Evolutionary conservation across 2,329 filamentous ascomycete species (phyloP), one percentile per base, ranked within the genome.

Genomic region (Fusarium sp.): DNA sequence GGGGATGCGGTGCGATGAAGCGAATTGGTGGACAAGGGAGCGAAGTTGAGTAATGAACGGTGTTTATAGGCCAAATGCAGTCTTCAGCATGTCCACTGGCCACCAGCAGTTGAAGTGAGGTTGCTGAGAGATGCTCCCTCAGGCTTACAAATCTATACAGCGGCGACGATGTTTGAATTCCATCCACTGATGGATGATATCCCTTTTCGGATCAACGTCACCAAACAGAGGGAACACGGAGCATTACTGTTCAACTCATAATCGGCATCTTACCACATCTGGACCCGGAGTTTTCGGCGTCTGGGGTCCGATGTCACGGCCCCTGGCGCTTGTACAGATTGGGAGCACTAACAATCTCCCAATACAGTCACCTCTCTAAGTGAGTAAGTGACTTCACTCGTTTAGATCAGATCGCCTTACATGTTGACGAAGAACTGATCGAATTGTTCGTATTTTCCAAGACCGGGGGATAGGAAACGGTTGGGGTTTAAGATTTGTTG

Each of bases 61-160:
- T 35, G 35, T 47, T 65, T 59, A 67, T 40, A 65, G 58, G 51
- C 61, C 61, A 54, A 33, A 62, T 40, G 30, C 46, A 44, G 56
- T 33, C 46, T 62, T 45, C 51, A 60, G 61, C 71, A 70, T 74
- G 51, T 62, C 65, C 41, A 39, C 52, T 60, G 32, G 59, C 19
- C 24, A 44, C 40, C 44, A 41, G 37, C 56, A 62, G 47, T 54
- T 64, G 62, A 55, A 52, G 47, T 53, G 58, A 61, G 61, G 56
- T 65, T 47, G 62, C 60, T 39, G 52, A 53, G 60, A 63, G 58
- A 62, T 53, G 54, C 55, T 62, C 59, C 37, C 59, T 53, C 63
- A 68, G 58, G 67, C 71, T 74, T 62, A 75, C 67, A 68, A 75
- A 74, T 74, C 45, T 59, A 50, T 44, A 49, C 53, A 60, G 56